Percentiles rank a stretch among this genome's conserved stretches.
Evolutionary conservation across 768 basidiomycete species (phyloP).

Genomic region (Clavaria fumosa): DNA sequence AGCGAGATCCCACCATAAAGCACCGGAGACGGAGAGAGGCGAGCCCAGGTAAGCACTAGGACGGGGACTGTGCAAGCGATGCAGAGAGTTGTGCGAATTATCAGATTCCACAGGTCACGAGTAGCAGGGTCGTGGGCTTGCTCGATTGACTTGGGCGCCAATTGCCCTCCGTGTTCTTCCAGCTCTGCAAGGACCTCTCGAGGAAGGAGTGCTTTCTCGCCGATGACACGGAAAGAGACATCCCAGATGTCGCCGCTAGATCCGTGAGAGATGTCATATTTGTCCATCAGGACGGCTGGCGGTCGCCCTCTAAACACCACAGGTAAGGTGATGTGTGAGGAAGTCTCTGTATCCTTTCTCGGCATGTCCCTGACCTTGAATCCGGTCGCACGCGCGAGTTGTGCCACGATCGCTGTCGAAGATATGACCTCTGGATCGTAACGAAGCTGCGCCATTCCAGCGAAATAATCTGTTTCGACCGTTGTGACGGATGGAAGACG

Average conservation of each 20-base stretch:
- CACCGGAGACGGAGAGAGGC: slow-evolving; percentile 18
- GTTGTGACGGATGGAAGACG: slow-evolving; percentile 11
- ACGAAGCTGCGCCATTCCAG: slow-evolving; percentile 9
- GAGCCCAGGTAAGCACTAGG: slow-evolving; percentile 28
- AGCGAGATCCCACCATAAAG: slow-evolving; percentile 23
- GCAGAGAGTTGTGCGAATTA: slow-evolving; percentile 18
- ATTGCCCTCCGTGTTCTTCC: slow-evolving; percentile 10
- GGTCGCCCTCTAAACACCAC: slow-evolving; percentile 5
- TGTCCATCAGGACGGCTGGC: slow-evolving; percentile 5
- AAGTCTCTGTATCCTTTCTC: neutral
- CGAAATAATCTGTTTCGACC: slow-evolving; percentile 9
- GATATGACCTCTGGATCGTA: slow-evolving; percentile 11
- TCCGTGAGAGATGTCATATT: slow-evolving; percentile 7
- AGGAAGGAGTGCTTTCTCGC: slow-evolving; percentile 11
- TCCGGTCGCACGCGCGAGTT: slow-evolving; percentile 13
- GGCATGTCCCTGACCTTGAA: slow-evolving; percentile 10
- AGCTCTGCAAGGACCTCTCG: slow-evolving; percentile 20
- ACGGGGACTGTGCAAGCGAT: slow-evolving; percentile 25
- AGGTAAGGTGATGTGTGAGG: slow-evolving; percentile 7
- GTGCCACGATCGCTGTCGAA: slow-evolving; percentile 9
- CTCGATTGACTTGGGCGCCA: slow-evolving; percentile 12
- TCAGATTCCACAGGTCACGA: slow-evolving; percentile 18
- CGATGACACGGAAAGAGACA: slow-evolving; percentile 10
- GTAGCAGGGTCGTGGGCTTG: slow-evolving; percentile 15
- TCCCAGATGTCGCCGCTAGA: slow-evolving; percentile 6